Base-by-base conservation (phyloP, 163 green algal genomes). In the Scenedesmus sp. region DNA sequence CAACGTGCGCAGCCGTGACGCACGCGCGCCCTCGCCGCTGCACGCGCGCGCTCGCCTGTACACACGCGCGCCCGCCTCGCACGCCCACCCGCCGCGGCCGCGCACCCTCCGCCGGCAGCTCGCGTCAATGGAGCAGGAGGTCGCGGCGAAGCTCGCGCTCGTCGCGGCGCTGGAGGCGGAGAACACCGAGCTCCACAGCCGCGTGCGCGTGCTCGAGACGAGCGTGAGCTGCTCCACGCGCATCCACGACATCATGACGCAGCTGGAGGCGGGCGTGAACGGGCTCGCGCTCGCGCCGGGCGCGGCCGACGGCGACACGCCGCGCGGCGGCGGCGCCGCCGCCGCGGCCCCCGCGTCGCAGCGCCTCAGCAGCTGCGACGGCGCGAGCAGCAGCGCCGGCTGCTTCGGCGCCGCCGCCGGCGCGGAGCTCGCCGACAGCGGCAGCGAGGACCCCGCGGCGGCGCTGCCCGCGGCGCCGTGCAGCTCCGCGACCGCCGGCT, bases 171-270 rank as follows among this genome's bases (percentile, higher is more conserved):
- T 80, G 44, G 22, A 63, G 58, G 33, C 47, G 18, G 71, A 80
- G 31, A 80, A 80, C 18, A 3, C 29, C 22, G 57, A 45, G 71
- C 71, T 80, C 10, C 64, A 71, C 20, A 80, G 71, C 71, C 62
- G 53, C 45, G 45, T n/a, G 33, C 44, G 71, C 14, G 71, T 71
- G 45, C 71, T 80, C 31, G 39, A 63, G 47, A 80, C 71, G 24
- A 51, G 57, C 7, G 11, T 64, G 2, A 63, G 63, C 34, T 77
- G 69, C 69, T 57, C 31, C 54, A 67, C 33, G 15, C 36, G 66
- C 24, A 77, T 77, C 6, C 69, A 77, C 18, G 33, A 26, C 4
- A 13, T 77, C 54, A 77, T 77, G 69, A n/a, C n/a, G n/a, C 36
- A 77, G 69, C 50, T 77, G 24, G 31, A 67, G 3, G 69, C 66